phyloP scores from a whole-genome alignment of 768 basidiomycete genomes.

The Panaeolus papilionaceus region DNA sequence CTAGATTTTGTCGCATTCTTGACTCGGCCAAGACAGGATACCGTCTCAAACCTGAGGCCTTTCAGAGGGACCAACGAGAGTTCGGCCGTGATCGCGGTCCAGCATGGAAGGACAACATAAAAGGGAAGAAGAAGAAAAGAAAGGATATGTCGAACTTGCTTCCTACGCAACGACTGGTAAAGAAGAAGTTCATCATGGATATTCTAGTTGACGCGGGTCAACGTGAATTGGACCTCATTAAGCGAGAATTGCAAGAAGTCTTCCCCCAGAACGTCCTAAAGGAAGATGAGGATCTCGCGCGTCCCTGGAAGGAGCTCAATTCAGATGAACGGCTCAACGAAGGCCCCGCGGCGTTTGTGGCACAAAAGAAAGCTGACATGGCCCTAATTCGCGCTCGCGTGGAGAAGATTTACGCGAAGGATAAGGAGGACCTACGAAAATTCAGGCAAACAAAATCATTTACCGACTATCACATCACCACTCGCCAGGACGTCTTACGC shows the following conservation, averaged over 20 bases:
- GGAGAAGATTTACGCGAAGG: constrained; percentile 31
- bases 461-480: constrained; percentile 48
- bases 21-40: constrained; percentile 70
- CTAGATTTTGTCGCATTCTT: constrained; percentile 56
- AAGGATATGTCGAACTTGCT: constrained; percentile 29
- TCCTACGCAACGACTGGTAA: constrained; percentile 29
- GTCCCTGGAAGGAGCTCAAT: constrained; percentile 32
- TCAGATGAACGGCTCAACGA: constrained; percentile 18
- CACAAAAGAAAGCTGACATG: constrained; percentile 35
- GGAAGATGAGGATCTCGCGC: constrained; percentile 37
- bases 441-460: constrained; percentile 28
- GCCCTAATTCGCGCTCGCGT: constrained; percentile 52
- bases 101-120: constrained; percentile 40
- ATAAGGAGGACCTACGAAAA: constrained; percentile 29
- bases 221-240: constrained; percentile 33
- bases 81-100: constrained; percentile 29
- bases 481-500: constrained; percentile 60
- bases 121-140: constrained; percentile 26
- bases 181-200: constrained; percentile 53
- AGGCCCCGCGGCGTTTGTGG: constrained; percentile 32
- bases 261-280: constrained; percentile 17
- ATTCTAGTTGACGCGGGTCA: constrained; percentile 34
- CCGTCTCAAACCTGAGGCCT: constrained; percentile 40
- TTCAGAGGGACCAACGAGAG: constrained; percentile 27
- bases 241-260: constrained; percentile 29